These are phyloP conservation scores for Trypanosoma caninum DNA, from an alignment of 208 protist species.

Conservation along the genomic window DNA sequence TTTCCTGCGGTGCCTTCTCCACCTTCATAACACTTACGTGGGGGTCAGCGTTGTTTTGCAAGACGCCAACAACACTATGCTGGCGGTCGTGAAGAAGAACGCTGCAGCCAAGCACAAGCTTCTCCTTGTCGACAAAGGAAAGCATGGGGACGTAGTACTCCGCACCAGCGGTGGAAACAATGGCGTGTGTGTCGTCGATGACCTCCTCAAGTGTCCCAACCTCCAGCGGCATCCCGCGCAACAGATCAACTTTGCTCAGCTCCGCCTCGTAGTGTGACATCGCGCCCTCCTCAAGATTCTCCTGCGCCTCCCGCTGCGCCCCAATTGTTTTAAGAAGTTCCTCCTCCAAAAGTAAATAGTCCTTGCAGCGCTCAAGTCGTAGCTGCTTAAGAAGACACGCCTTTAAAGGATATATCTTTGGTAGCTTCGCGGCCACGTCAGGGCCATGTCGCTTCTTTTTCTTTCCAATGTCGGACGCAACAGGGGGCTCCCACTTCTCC, in stretches of 20 bases:
- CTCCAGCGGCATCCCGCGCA: constrained; percentile 97
- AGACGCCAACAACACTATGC: constrained; percentile 96
- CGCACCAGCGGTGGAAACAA: constrained; percentile 95
- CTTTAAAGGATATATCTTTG: constrained; percentile 93
- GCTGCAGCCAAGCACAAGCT: constrained; percentile 96
- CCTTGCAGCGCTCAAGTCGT: constrained; percentile 98
- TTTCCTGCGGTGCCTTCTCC: constrained; percentile 99
- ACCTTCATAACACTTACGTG: constrained; percentile 99
- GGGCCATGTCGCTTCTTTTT: constrained; percentile 86
- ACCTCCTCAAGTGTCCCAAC: constrained; percentile 99
- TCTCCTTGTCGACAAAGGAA: constrained; percentile 99
- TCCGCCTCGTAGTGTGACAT: constrained; percentile 93
- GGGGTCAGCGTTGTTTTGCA: constrained; percentile 98
- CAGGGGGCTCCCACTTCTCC: constrained; percentile 95
- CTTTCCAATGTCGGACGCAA: constrained; percentile 92
- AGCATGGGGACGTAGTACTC: constrained; percentile 99
- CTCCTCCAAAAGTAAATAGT: constrained; percentile 99
- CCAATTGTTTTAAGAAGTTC: constrained; percentile 96
- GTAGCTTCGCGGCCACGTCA: constrained; percentile 70
- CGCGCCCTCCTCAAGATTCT: constrained; percentile 73
- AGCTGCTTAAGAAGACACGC: constrained; percentile 98
- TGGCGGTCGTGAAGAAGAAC: constrained; percentile 98
- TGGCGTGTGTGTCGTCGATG: constrained; percentile 99
- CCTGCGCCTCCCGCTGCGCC: constrained; percentile 74
- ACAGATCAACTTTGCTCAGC: constrained; percentile 95